phyloP scores from a whole-genome alignment of 129 eudicot genomes.

The Centaurea solstitialis region DNA sequence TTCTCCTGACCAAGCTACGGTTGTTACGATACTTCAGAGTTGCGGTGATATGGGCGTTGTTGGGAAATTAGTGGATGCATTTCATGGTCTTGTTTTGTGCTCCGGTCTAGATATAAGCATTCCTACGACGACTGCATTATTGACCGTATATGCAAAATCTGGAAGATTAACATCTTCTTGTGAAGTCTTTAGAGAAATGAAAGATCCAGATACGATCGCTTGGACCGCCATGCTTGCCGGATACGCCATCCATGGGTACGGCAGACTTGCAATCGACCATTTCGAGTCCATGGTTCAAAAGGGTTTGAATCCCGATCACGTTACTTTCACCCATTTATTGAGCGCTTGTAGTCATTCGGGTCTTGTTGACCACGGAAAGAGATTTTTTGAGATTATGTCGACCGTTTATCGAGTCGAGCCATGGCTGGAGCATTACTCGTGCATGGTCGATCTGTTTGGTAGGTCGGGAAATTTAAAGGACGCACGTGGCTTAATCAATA shows the following conservation, averaged over 20 bases:
- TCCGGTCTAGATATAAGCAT: constrained; percentile 37
- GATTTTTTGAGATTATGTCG: constrained; percentile 40
- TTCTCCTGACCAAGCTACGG: constrained; percentile 53
- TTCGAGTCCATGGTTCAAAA: constrained; percentile 43
- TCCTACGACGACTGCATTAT: constrained; percentile 31
- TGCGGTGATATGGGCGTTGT: constrained; percentile 41
- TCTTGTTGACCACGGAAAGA: constrained; percentile 49
- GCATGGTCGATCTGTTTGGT: constrained; percentile 58
- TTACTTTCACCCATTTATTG: constrained; percentile 57
- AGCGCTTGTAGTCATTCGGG: constrained; percentile 70
- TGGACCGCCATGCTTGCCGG: constrained; percentile 49
- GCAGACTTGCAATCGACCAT: constrained; percentile 42
- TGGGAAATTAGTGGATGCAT: constrained; percentile 35
- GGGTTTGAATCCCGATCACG: constrained; percentile 53
- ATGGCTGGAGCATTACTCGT: constrained; percentile 59
- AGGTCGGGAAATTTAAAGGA: constrained; percentile 48
- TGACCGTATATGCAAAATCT: constrained; percentile 41
- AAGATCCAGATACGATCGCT: constrained; percentile 49
- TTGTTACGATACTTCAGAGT: constrained; percentile 45
- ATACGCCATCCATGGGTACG: constrained; percentile 54
- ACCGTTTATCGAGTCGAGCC: constrained; percentile 38
- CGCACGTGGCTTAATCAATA: constrained; percentile 35
- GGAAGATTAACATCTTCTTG: constrained; percentile 40
- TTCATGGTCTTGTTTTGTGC: constrained; percentile 40
- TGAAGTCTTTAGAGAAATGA: constrained; percentile 37